Conservation (phyloP, 176 grass and related monocot species). For the Ampelocalamus luodianensis region DNA sequence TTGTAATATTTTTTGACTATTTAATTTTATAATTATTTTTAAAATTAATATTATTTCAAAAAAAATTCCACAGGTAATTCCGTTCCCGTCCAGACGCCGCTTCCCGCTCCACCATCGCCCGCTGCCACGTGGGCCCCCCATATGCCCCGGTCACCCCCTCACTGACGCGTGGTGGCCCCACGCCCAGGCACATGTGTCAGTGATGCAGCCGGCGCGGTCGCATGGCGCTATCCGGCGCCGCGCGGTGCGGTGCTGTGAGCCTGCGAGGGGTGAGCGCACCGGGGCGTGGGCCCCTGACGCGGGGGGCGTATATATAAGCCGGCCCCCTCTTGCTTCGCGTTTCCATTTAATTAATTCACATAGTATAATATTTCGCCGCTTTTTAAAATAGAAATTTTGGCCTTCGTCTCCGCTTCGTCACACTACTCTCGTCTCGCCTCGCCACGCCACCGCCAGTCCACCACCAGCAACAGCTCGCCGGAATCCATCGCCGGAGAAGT, state of each 20-base stretch:
- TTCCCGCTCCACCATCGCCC: background rate
- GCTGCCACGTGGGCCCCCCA: background rate
- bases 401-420: conserved; percentile 20
- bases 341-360: conserved; percentile 25
- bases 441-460: conserved; percentile 25
- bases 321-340: background rate
- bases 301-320: conserved; percentile 2
- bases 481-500: conserved; percentile 21
- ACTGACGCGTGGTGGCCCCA: background rate
- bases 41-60: too few relatives aligned
- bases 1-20: too few relatives aligned
- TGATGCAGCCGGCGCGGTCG: background rate
- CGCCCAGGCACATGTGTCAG: background rate
- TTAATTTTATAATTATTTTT: too few relatives aligned
- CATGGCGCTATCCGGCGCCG: background rate
- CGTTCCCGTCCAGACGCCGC: conserved; percentile 36
- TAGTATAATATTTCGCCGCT: conserved; percentile 3
- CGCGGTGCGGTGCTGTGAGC: conserved; percentile 8
- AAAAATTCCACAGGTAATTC: too few relatives aligned
- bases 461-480: background rate
- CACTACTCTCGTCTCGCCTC: background rate
- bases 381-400: conserved; percentile 4
- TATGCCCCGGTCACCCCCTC: background rate
- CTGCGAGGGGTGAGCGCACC: background rate
- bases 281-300: background rate